phyloP scores from a whole-genome alignment of 169 alveolate genomes.

The Plasmodium billcollinsi region DNA sequence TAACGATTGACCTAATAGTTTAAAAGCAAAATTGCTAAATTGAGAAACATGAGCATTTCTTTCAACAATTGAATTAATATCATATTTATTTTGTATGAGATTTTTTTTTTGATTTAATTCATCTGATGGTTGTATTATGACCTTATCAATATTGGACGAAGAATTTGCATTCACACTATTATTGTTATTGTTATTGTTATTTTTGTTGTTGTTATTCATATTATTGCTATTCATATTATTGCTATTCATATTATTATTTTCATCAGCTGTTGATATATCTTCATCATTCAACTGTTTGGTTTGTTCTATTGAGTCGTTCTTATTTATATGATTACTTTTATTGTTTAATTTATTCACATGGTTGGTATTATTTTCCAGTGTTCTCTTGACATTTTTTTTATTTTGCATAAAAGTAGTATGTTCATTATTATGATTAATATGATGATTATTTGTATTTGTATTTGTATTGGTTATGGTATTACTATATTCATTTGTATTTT shows the following conservation, averaged over 20 bases:
- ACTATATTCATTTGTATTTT: neutral
- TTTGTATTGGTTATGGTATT: neutral
- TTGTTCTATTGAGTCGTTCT: neutral
- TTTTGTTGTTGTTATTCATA: too few species aligned
- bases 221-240: too few species aligned
- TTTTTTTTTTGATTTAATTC: constrained; percentile 29
- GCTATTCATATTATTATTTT: constrained; percentile 1
- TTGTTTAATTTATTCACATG: too few species aligned
- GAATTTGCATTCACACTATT: neutral
- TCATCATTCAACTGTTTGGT: constrained; percentile 23
- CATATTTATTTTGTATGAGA: constrained; percentile 45
- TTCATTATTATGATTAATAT: neutral
- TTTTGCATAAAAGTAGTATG: neutral
- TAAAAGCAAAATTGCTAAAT: constrained; percentile 58
- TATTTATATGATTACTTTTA: neutral
- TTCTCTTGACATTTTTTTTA: too few species aligned
- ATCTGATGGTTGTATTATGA: neutral
- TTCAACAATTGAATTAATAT: constrained; percentile 61
- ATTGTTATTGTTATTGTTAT: neutral
- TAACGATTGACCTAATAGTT: constrained; percentile 54
- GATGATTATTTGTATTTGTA: neutral
- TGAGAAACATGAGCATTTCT: constrained; percentile 66
- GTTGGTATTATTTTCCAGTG: too few species aligned
- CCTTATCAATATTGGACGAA: neutral
- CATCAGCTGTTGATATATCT: constrained; percentile 45